These are phyloP conservation scores for Colletotrichum orbiculare DNA, from an alignment of 2,329 filamentous ascomycete genomes.

Conservation along the genomic window DNA sequence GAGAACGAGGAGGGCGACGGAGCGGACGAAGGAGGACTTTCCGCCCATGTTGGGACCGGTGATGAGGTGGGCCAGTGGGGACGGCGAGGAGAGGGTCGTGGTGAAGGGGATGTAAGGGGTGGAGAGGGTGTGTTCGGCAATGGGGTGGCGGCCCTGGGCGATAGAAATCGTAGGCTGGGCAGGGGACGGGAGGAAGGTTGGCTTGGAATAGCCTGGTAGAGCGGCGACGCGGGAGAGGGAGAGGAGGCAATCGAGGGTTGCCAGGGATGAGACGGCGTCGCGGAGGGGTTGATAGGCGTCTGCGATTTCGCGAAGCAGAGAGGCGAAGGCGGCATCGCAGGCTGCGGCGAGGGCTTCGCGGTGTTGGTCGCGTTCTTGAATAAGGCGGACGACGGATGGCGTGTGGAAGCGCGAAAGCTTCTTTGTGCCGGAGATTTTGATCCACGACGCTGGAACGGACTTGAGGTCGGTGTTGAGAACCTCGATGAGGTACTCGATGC, in stretches of 20 bases:
- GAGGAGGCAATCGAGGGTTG: slow-evolving; percentile 88
- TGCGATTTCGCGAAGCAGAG: slow-evolving; percentile 78
- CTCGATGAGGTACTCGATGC: slow-evolving; percentile 95
- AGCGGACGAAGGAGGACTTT: slow-evolving; percentile 96
- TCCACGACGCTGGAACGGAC: slow-evolving; percentile 92
- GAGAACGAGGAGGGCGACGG: slow-evolving; percentile 89
- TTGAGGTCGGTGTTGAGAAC: slow-evolving; percentile 85
- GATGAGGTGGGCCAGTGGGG: slow-evolving; percentile 81
- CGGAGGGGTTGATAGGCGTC: slow-evolving; percentile 86
- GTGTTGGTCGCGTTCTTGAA: slow-evolving; percentile 91
- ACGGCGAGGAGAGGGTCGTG: slow-evolving; percentile 74
- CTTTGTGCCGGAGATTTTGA: slow-evolving; percentile 95
- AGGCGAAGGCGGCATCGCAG: slow-evolving; percentile 84
- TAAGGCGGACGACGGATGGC: slow-evolving; percentile 84
- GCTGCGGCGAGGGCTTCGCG: slow-evolving; percentile 93
- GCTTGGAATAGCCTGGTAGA: slow-evolving; percentile 89
- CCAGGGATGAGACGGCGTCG: slow-evolving; percentile 87
- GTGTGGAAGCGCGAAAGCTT: slow-evolving; percentile 93
- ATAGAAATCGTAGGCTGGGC: slow-evolving; percentile 77
- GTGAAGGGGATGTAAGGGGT: slow-evolving; percentile 93
- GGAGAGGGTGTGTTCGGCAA: slow-evolving; percentile 91
- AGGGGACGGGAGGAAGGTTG: slow-evolving; percentile 71
- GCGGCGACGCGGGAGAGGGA: slow-evolving; percentile 86
- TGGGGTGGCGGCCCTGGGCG: slow-evolving; percentile 84
- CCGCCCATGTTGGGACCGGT: slow-evolving; percentile 99